Evolutionary conservation across 163 green algal species (phyloP), one percentile per base, ranked within the genome.

Genomic region (Chlamydomonas reinhardtii): DNA sequence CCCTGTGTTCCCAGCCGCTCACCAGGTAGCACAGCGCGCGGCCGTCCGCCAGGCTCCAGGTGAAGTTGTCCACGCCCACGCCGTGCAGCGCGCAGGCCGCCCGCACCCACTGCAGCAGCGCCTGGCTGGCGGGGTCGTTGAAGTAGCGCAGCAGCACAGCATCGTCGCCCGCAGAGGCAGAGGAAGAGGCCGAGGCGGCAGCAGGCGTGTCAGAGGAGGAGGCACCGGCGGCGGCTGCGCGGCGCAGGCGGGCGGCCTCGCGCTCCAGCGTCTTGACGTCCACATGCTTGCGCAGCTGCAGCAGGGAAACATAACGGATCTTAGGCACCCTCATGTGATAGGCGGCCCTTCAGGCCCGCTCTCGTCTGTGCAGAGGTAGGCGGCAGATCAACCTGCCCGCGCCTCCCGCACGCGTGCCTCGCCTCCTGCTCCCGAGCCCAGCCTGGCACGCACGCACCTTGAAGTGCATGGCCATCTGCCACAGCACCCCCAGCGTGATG

Each of bases 1-100:
- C n/a, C n/a, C n/a, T n/a, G n/a, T n/a, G n/a, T n/a, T n/a, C n/a
- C n/a, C n/a, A n/a, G n/a, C n/a, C n/a, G n/a, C n/a, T 56, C 35
- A 87, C 81, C 72, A 87, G 59, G 72, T 75, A 81, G 61, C 82
- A 82, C n/a, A 87, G 82, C 20, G 62, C 82, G 14, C 82, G 59
- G 11, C 82, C 82, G 37, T 87, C 82, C 8, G 82, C 76, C 72
- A 87, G 82, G n/a, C 61, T 37, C 82, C 82, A 87, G 20, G 54
- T 87, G 61, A 87, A 71, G 71, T 87, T 66, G 37, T 75, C 35
- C 6, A 87, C 39, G 37, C 2, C 15, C 9, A 87, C 4, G 31
- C 72, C 82, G 39, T 70, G 68, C n/a, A 43, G 82, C 43, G 61
- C 29, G 59, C 82, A 87, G 24, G 61, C 82, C 4, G 72, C 71